These are phyloP conservation scores for Pleurotus djamor DNA, from an alignment of 768 basidiomycete genomes.

Conservation along the genomic window DNA sequence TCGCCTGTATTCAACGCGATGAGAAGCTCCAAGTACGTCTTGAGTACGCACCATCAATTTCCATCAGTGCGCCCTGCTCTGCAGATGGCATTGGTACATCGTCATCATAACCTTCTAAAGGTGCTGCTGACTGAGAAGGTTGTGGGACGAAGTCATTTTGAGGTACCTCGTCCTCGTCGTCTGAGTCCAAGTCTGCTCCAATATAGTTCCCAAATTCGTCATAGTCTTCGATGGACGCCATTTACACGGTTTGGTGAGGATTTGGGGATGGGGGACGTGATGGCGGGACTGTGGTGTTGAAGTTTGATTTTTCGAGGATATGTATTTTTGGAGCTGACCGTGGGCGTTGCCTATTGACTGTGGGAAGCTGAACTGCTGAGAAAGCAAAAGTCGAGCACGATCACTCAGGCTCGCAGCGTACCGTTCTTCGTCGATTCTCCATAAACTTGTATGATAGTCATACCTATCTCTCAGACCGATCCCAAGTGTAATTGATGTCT, in stretches of 20 bases:
- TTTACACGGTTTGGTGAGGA: conserved; percentile 13
- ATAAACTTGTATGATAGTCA: too few species aligned
- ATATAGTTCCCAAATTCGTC: conserved; percentile 99
- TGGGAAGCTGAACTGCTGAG: conserved; percentile 12
- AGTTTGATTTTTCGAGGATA: conserved; percentile 1
- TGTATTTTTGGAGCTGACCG: conserved; percentile 24
- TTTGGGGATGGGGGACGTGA: not conserved
- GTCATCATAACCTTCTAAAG: conserved; percentile 85
- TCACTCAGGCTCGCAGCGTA: too few species aligned
- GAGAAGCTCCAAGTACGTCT: conserved; percentile 10
- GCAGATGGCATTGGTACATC: conserved; percentile 48
- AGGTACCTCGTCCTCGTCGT: conserved; percentile 65
- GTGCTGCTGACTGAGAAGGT: conserved; percentile 29
- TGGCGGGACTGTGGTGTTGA: not conserved
- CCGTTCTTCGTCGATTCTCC: too few species aligned
- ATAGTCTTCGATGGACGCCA: conserved; percentile 75
- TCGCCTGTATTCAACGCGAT: conserved; percentile 14
- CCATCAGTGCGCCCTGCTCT: conserved; percentile 73
- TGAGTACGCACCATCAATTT: conserved; percentile 66
- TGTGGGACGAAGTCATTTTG: conserved; percentile 45
- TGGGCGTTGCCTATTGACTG: conserved; percentile 1
- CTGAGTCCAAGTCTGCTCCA: conserved; percentile 91
- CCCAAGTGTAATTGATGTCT: too few species aligned
- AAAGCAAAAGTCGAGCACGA: not conserved
- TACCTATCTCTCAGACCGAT: too few species aligned